Evolutionary conservation across 2,329 filamentous ascomycete genomes (phyloP).

Genomic region (Leptographium wingfieldii): DNA sequence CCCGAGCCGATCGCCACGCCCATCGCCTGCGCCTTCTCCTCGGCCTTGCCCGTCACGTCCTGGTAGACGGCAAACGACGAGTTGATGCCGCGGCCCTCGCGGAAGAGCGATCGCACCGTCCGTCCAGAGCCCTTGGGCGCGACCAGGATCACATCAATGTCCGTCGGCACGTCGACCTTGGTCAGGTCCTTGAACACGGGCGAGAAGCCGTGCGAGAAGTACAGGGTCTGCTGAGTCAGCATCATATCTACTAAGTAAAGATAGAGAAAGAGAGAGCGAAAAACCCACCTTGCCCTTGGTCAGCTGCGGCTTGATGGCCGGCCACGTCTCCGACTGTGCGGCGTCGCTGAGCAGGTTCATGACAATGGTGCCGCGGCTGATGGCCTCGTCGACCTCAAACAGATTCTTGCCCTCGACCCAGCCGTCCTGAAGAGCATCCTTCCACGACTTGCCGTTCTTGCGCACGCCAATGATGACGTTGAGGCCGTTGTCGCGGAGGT

Average conservation of each 20-base stretch:
- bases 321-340: constrained; percentile 98
- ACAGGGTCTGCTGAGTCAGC: constrained; percentile 61
- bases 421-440: constrained; percentile 92
- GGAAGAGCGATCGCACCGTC: constrained; percentile 97
- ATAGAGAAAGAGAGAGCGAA: not conserved
- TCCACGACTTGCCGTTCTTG: constrained; percentile 97
- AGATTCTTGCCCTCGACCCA: constrained; percentile 98
- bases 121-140: constrained; percentile 98
- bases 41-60: constrained; percentile 93
- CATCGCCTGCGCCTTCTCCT: constrained; percentile 95
- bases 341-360: constrained; percentile 99
- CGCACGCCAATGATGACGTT: constrained; percentile 98
- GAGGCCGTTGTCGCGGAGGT: constrained; percentile 98
- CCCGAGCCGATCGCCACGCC: constrained; percentile 94
- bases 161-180: constrained; percentile 90
- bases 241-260: not conserved
- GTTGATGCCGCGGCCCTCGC: constrained; percentile 99
- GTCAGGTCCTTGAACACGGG: constrained; percentile 99
- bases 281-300: constrained; percentile 86
- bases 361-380: constrained; percentile 82
- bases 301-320: constrained; percentile 92
- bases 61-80: constrained; percentile 97
- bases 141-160: constrained; percentile 98
- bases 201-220: constrained; percentile 99
- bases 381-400: constrained; percentile 96